Evolutionary conservation across 768 basidiomycete genomes (phyloP).

Genomic region (Gelatoporia subvermispora): DNA sequence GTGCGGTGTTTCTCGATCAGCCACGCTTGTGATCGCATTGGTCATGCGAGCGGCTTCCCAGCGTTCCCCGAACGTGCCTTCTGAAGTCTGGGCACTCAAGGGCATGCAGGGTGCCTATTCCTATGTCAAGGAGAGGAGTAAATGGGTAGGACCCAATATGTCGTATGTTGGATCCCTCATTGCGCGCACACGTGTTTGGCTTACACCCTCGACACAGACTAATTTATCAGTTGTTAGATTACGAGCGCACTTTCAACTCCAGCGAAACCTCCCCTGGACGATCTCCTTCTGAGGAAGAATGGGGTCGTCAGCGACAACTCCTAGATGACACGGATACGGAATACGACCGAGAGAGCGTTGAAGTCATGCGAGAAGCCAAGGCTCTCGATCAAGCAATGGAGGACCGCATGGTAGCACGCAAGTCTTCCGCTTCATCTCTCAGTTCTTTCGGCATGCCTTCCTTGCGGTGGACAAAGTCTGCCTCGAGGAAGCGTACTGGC

Average conservation of each 20-base stretch:
- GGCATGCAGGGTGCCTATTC: constrained; percentile 90
- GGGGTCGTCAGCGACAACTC: constrained; percentile 63
- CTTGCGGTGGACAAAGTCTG: constrained; percentile 28
- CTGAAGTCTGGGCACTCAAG: constrained; percentile 72
- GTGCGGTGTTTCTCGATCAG: constrained; percentile 89
- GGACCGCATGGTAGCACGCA: constrained; percentile 71
- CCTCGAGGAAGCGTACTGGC: constrained; percentile 65
- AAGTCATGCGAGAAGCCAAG: constrained; percentile 72
- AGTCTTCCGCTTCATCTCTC: constrained; percentile 61
- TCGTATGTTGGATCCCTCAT: constrained; percentile 53
- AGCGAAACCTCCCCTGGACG: constrained; percentile 42
- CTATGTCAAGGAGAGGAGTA: constrained; percentile 86
- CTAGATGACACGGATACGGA: constrained; percentile 53
- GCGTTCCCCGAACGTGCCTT: constrained; percentile 57
- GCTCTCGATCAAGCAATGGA: constrained; percentile 88
- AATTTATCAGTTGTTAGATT: constrained; percentile 91
- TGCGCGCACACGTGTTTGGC: background rate
- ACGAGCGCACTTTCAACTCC: constrained; percentile 68
- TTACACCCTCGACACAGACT: constrained; percentile 43
- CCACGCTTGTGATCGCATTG: constrained; percentile 84
- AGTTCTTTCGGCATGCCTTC: constrained; percentile 51
- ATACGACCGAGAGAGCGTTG: constrained; percentile 48
- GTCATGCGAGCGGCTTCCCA: constrained; percentile 90
- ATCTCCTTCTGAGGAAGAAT: constrained; percentile 69
- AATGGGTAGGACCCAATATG: constrained; percentile 90